Evolutionary conservation across 1,139 yeast species (phyloP).

Genomic region (Magnusiomyces clavatus): DNA sequence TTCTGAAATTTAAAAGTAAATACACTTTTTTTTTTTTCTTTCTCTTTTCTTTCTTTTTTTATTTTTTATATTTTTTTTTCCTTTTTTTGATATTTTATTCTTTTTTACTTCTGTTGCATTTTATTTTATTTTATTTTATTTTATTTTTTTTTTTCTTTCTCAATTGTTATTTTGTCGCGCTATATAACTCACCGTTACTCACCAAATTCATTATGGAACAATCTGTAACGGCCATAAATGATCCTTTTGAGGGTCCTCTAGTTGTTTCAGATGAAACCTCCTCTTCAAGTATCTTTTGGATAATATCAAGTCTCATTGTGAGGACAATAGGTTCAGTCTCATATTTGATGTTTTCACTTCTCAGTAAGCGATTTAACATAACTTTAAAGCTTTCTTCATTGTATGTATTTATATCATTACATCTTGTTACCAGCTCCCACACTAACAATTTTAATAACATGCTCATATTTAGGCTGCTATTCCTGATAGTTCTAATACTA

Average conservation of each 20-base stretch:
- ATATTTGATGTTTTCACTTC: conserved; percentile 5
- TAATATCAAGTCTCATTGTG: conserved; percentile 9
- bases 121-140: no score
- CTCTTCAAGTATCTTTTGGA: conserved; percentile 6
- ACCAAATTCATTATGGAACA: no score
- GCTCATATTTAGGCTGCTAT: conserved; percentile 16
- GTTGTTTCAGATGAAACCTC: neutral
- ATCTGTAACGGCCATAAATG: no score
- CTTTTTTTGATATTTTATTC: neutral
- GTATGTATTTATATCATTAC: conserved; percentile 16
- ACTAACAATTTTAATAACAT: conserved; percentile 5
- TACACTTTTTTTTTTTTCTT: neutral
- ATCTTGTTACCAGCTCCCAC: neutral
- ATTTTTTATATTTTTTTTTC: neutral
- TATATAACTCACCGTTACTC: no score
- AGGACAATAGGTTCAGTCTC: conserved; percentile 7
- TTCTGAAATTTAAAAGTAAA: neutral
- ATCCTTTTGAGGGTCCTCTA: neutral
- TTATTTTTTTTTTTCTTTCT: no score
- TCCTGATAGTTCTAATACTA: conserved; percentile 17
- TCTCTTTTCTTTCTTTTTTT: neutral
- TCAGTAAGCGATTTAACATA: conserved; percentile 22
- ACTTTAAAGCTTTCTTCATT: conserved; percentile 24
- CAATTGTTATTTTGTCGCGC: no score
- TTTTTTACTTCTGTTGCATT: neutral